Evolutionary conservation across 176 grass and related monocot species (phyloP).

Genomic region (Neostapfia colusana): DNA sequence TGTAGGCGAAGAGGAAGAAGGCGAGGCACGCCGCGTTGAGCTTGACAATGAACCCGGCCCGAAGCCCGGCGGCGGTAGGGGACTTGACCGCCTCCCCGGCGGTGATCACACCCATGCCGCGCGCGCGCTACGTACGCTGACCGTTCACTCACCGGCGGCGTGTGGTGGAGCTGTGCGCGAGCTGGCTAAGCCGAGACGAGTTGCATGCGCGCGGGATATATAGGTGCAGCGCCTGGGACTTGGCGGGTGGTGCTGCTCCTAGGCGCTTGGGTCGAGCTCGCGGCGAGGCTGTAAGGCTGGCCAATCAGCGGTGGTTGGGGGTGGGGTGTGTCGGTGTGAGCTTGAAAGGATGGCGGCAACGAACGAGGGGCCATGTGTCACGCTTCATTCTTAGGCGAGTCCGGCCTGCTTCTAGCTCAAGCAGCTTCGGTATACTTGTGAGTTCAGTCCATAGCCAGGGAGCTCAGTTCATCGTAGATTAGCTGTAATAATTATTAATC

Average conservation of each 20-base stretch:
- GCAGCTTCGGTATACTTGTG: no score
- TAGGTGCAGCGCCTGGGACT: slow-evolving; percentile 10
- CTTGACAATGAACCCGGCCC: slow-evolving; percentile 60
- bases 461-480: not conserved
- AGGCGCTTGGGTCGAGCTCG: not conserved
- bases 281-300: slow-evolving; percentile 15
- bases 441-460: not conserved
- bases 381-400: not conserved
- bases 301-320: slow-evolving; percentile 37
- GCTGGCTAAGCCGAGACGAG: slow-evolving; percentile 7
- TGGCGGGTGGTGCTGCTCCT: not conserved
- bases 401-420: no score
- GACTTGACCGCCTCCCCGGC: slow-evolving; percentile 58
- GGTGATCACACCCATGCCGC: slow-evolving; percentile 35
- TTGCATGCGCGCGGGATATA: slow-evolving; percentile 44
- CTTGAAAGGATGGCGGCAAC: slow-evolving; percentile 38
- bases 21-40: slow-evolving; percentile 78
- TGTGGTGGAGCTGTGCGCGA: not conserved
- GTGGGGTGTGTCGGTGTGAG: slow-evolving; percentile 5
- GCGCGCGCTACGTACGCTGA: not conserved
- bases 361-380: slow-evolving; percentile 33
- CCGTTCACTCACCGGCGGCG: not conserved
- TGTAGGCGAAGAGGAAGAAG: slow-evolving; percentile 75
- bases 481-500: not conserved
- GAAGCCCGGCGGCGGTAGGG: slow-evolving; percentile 16